Conservation (phyloP, 2,329 filamentous ascomycete genomes). For the Aspergillus luchuensis region DNA sequence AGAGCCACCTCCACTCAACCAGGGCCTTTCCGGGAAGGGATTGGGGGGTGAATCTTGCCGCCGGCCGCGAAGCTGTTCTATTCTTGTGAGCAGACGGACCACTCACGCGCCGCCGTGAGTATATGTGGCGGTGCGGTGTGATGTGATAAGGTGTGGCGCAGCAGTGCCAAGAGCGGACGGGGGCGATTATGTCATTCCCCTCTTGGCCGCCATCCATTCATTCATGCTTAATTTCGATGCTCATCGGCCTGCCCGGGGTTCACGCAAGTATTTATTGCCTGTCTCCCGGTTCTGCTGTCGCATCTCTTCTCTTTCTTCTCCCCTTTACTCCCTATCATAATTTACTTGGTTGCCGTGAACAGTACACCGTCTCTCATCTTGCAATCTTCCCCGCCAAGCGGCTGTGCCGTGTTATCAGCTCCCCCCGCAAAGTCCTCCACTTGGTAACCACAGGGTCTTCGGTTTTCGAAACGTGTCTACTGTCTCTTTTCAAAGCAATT, state of each 20-base stretch:
- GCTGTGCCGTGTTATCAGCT: constrained; percentile 4
- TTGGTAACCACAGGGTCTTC: not conserved
- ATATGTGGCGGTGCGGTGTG: constrained; percentile 28
- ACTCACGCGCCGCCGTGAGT: not conserved
- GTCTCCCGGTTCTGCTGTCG: constrained; percentile 9
- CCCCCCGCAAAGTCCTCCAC: constrained; percentile 6
- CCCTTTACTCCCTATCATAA: not conserved
- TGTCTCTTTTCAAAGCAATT: not conserved
- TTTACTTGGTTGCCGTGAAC: not conserved
- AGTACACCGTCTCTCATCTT: not conserved
- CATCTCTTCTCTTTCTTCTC: constrained; percentile 7
- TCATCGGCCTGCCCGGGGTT: not conserved
- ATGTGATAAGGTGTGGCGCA: constrained; percentile 28
- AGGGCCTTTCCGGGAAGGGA: not conserved
- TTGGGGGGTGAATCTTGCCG: not conserved
- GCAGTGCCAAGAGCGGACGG: constrained; percentile 11
- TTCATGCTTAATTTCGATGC: not conserved
- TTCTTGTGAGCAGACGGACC: constrained; percentile 14
- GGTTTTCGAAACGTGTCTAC: not conserved
- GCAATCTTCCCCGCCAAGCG: not conserved
- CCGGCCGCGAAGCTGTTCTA: constrained; percentile 1
- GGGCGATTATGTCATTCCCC: constrained; percentile 18
- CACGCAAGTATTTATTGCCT: constrained; percentile 3
- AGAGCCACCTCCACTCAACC: constrained; percentile 72
- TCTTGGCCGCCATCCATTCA: not conserved